phyloP scores from a whole-genome alignment of 805 yeast species.

The Candida broadrunensis region DNA sequence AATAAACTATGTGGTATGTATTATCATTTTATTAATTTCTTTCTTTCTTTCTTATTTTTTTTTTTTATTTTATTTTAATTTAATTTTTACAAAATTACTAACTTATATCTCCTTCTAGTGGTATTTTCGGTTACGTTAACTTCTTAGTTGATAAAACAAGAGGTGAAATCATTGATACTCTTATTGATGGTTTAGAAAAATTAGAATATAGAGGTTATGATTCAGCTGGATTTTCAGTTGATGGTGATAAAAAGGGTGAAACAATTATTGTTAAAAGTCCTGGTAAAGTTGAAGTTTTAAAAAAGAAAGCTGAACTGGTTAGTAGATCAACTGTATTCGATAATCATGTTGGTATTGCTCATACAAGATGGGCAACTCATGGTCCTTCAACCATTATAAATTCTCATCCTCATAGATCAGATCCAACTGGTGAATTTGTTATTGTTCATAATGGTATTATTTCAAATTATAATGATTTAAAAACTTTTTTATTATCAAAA shows the following conservation, averaged over 20 bases:
- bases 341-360: constrained; percentile 95
- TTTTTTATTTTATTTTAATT: no score
- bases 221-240: constrained; percentile 94
- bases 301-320: constrained; percentile 50
- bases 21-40: no score
- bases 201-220: constrained; percentile 98
- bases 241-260: constrained; percentile 76
- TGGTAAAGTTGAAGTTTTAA: constrained; percentile 87
- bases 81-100: no score
- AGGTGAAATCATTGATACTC: constrained; percentile 87
- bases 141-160: constrained; percentile 87
- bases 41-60: no score
- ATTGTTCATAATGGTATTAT: constrained; percentile 98
- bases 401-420: constrained; percentile 97
- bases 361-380: constrained; percentile 99
- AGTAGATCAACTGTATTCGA: constrained; percentile 65
- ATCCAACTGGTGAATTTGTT: constrained; percentile 74
- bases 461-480: constrained; percentile 90
- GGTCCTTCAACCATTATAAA: constrained; percentile 84
- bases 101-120: no score
- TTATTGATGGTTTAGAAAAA: constrained; percentile 79
- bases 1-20: no score
- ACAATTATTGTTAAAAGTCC: constrained; percentile 75
- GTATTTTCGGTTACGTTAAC: constrained; percentile 97
- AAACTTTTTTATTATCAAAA: constrained; percentile 72